Evolutionary conservation across 2,329 filamentous ascomycete species (phyloP), one percentile per base, ranked within the genome.

Genomic region (Aspergillus melleus): DNA sequence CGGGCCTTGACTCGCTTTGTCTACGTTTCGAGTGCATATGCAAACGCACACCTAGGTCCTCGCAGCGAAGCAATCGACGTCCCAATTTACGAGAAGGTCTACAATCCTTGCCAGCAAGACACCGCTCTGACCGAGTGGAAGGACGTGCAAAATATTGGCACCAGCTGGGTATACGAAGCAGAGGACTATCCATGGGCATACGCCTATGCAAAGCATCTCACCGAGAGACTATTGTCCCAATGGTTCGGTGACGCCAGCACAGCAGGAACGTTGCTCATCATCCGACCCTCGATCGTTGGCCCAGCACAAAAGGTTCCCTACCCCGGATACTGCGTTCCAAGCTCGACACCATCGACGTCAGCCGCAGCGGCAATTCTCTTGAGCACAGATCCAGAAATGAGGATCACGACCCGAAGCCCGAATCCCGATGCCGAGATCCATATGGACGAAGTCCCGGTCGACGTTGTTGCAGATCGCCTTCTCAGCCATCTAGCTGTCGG

Each of bases 361-460:
- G 62, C 61, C 20, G 62, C 66, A 1, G 64, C 66, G 1, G 20
- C 20, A 4, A 8, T 54, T 0, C 8, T 26, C 4, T 24, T 26
- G 10, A 24, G 12, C n/a, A 14, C 22, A 6, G 12, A 6, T 1
- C 12, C 6, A 11, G 19, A 12, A 1, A 42, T 54, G 3, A 12
- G 10, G 63, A 60, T 68, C 0, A 52, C 66, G 9, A 62, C 68
- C 0, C 55, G 64, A 39, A 66, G 57, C 19, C n/a, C 65, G 19
- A 58, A 67, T 14, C 66, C 68, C 9, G 49, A 61, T 4, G 30
- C 59, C 32, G 59, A 70, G 19, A 62, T 63, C 1, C 67, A 63
- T 1, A 67, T 68, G 14, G 68, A 70, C 29, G 66, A 69, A 32
- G 68, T 70, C 12, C 66, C 66, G 2, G 64, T 70, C 19, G 68